Base-by-base conservation (phyloP, 495 filamentous ascomycete genomes). In the Daldinia bambusicola region DNA sequence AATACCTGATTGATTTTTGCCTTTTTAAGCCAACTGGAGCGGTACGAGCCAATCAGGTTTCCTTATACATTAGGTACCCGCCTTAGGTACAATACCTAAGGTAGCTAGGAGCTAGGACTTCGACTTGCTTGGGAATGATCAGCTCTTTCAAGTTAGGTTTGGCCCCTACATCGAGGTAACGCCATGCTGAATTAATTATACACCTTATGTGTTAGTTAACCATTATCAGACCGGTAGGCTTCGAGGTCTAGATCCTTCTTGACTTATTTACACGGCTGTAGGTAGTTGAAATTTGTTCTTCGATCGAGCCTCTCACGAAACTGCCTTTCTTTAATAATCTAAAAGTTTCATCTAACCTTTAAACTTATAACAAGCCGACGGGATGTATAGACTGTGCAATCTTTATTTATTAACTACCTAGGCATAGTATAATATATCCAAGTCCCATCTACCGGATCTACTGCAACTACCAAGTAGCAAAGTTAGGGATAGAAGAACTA, bases 371-470 rank as follows among this genome's bases (percentile, higher is more conserved):
- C 13, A 10, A 40, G 20, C 3, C n/a, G 12, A n/a, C 16, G 36
- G 22, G 40, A 32, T 53, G 26, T 31, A 22, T 32, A n/a, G 26
- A 26, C 26, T 26, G 32, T 14, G 31, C 13, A 31, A 7, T 53
- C 22, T 31, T 32, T 14, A 0, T 3, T 53, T 16, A 31, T 6
- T 16, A 12, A 1, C 0, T 14, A 16, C 6, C 6, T 1, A 45
- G 6, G 16, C 6, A 45, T 26, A 26, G 26, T 43, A 9, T 8
- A 53, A 53, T 20, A 53, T 20, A 37, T 22, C 20, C 20, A 38
- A 51, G 10, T 26, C 5, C 43, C 26, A 70, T 65, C 61, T 70
- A 56, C 67, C 69, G 63, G 63, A 16, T 58, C 69, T 67, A 71
- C 57, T 67, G 57, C 58, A 71, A 50, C 38, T 58, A 61, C 16